A percentile compares a stretch with the other conserved stretches of the same genome.
Conservation (phyloP, 164 flowering plant genomes). For the Magnolia changhungtana region DNA sequence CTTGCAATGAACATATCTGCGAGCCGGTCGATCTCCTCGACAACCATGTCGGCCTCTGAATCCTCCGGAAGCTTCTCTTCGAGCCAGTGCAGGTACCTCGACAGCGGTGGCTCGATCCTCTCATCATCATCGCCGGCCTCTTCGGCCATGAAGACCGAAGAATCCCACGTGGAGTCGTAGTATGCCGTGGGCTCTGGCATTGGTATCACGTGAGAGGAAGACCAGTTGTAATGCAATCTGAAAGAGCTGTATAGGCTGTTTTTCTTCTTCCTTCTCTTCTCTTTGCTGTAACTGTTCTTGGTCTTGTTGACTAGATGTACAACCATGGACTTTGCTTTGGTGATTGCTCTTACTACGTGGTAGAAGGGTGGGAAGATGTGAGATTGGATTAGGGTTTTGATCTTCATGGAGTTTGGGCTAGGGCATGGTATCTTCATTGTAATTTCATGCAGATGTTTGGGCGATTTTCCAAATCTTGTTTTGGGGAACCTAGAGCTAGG, state of each 20-base stretch:
- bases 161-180: conserved; percentile 67
- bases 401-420: conserved; percentile 51
- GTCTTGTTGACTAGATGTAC: conserved; percentile 35
- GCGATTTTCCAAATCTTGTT: too few relatives aligned
- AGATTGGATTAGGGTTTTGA: conserved; percentile 62
- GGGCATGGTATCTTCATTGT: conserved; percentile 35
- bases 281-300: conserved; percentile 19
- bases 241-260: conserved; percentile 53
- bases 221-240: conserved; percentile 79
- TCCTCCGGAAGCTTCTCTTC: conserved; percentile 44
- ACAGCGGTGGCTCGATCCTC: conserved; percentile 33
- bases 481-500: too few relatives aligned
- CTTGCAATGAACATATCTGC: conserved; percentile 87
- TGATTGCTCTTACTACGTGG: conserved; percentile 41
- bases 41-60: conserved; percentile 14
- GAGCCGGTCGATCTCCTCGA: conserved; percentile 69
- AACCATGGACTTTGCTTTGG: conserved; percentile 55
- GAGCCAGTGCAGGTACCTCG: conserved; percentile 72
- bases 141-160: conserved; percentile 26
- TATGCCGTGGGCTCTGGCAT: conserved; percentile 41
- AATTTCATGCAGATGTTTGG: conserved; percentile 33
- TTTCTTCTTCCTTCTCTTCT: conserved; percentile 24
- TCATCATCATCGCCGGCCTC: conserved; percentile 11
- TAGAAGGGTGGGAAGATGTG: conserved; percentile 52
- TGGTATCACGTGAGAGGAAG: conserved; percentile 62